These are phyloP conservation scores for Sporormia fimetaria DNA, from an alignment of 495 filamentous ascomycete genomes.

Conservation along the genomic window DNA sequence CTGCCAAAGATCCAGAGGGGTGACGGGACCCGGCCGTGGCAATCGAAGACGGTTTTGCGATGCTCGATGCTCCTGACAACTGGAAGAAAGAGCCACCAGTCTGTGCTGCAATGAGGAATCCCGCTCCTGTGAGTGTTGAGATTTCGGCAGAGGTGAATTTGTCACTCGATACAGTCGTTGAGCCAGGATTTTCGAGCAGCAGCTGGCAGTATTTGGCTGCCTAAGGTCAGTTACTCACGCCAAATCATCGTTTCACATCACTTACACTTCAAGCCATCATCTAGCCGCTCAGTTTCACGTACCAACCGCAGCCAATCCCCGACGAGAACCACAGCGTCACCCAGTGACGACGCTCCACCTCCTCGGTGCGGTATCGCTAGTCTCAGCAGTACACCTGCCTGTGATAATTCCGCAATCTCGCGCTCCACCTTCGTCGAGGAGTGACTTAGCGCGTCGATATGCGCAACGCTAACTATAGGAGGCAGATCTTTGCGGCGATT, in stretches of 20 bases:
- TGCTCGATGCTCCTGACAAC: conserved; percentile 44
- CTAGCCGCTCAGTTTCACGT: conserved; percentile 33
- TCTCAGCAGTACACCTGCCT: conserved; percentile 49
- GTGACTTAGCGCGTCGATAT: conserved; percentile 55
- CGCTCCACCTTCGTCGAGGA: conserved; percentile 61
- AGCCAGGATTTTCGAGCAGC: conserved; percentile 44
- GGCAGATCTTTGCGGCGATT: conserved; percentile 56
- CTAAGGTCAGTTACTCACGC: conserved; percentile 25
- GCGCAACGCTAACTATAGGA: conserved; percentile 56
- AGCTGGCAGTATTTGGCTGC: conserved; percentile 41
- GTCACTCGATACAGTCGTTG: conserved; percentile 39
- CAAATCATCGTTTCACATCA: conserved; percentile 15
- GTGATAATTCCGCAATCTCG: conserved; percentile 55
- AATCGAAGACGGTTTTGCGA: conserved; percentile 42
- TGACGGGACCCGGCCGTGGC: conserved; percentile 42
- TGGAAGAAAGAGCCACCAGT: conserved; percentile 37
- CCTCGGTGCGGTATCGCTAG: conserved; percentile 57
- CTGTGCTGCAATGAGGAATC: conserved; percentile 55
- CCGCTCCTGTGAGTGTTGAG: conserved; percentile 51
- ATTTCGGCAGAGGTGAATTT: conserved; percentile 43
- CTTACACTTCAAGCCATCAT: conserved; percentile 38
- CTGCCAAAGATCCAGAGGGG: conserved; percentile 51
- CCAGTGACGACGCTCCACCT: conserved; percentile 46
- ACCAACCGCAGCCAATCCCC: conserved; percentile 53
- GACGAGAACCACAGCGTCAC: conserved; percentile 57